These are phyloP conservation scores for Thelephora aurantiotincta DNA, from an alignment of 768 basidiomycete genomes.

Conservation along the genomic window DNA sequence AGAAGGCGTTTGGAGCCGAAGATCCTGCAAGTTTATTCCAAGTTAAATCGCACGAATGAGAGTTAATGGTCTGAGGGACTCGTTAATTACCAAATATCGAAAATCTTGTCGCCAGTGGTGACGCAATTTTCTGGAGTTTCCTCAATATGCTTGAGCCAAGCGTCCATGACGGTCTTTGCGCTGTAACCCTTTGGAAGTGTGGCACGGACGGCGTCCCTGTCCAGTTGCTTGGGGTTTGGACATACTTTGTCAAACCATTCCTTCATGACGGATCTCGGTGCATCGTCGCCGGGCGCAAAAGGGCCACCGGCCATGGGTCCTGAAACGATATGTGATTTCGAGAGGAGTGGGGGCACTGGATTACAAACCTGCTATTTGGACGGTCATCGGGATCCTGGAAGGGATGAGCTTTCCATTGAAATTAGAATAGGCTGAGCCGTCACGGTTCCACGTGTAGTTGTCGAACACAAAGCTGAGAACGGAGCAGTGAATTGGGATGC, in stretches of 20 bases:
- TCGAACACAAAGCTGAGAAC: slow-evolving; percentile 32
- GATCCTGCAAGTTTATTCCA: slow-evolving; percentile 23
- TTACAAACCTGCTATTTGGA: slow-evolving; percentile 35
- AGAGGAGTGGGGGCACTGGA: neutral
- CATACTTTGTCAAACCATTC: slow-evolving; percentile 35
- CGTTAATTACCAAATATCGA: slow-evolving; percentile 35
- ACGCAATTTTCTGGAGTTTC: slow-evolving; percentile 33
- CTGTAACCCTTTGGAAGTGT: slow-evolving; percentile 12
- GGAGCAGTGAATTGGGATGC: neutral
- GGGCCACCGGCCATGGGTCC: slow-evolving; percentile 32
- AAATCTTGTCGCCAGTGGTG: slow-evolving; percentile 30
- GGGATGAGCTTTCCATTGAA: slow-evolving; percentile 39
- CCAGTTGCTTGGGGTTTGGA: slow-evolving; percentile 22
- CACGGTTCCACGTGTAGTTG: slow-evolving; percentile 40
- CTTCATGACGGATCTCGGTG: slow-evolving; percentile 30
- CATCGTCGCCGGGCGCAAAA: slow-evolving; percentile 19
- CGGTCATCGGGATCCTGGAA: slow-evolving; percentile 38
- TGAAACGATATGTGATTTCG: slow-evolving; percentile 4
- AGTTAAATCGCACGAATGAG: neutral
- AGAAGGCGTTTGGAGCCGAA: slow-evolving; percentile 32
- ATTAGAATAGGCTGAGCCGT: slow-evolving; percentile 26
- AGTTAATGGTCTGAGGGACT: neutral
- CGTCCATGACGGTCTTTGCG: slow-evolving; percentile 24
- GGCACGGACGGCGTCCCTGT: slow-evolving; percentile 15
- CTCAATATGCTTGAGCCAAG: slow-evolving; percentile 32